Percentiles rank a stretch among this genome's conserved stretches.
Evolutionary conservation across 192 early-diverging fungal species (phyloP).

Genomic region (Geranomyces michiganensis): DNA sequence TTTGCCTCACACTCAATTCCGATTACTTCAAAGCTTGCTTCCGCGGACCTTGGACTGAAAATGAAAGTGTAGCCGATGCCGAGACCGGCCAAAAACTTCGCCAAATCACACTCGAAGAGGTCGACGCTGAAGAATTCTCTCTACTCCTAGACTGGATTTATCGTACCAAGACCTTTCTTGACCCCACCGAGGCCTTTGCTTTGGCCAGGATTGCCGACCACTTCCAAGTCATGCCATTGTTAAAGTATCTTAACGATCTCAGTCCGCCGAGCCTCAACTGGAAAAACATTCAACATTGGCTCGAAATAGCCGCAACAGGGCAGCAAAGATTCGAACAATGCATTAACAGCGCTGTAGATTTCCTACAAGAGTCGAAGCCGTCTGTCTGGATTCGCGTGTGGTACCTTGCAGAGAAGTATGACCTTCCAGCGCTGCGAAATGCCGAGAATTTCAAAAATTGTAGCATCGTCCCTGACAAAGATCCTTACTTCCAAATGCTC

Average conservation of each 20-base stretch:
- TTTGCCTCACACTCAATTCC: too few species aligned
- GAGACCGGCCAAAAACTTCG: background rate
- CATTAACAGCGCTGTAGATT: background rate
- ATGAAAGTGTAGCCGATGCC: too few species aligned
- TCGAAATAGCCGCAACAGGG: background rate
- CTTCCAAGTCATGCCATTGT: background rate
- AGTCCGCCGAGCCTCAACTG: background rate
- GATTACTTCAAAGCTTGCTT: too few species aligned
- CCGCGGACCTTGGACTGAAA: too few species aligned
- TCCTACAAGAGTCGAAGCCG: background rate
- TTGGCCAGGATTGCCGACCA: background rate
- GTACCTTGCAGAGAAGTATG: background rate
- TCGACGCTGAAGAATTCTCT: background rate
- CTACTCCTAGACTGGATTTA: background rate
- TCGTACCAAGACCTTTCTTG: background rate
- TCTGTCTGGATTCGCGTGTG: background rate
- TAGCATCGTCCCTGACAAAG: background rate
- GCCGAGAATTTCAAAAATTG: background rate
- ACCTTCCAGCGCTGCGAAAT: background rate
- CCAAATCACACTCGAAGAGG: background rate
- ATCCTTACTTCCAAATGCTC: background rate
- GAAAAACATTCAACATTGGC: background rate
- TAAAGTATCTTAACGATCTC: background rate
- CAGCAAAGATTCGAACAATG: background rate
- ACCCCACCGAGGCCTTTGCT: background rate